phyloP scores from a whole-genome alignment of 345 rosid species.

The Rubroshorea leprosula region DNA sequence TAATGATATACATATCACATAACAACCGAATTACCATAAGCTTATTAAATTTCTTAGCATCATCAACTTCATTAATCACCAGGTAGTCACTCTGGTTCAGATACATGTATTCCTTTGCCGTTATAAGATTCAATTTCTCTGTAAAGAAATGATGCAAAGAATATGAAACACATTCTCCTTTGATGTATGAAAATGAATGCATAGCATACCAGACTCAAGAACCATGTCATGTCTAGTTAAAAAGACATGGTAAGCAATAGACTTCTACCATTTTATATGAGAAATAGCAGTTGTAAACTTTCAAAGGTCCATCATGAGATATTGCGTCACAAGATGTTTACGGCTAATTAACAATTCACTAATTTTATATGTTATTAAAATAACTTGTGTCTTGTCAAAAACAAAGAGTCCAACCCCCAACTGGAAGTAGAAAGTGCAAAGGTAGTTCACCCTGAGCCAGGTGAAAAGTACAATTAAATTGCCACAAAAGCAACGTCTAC shows the following conservation, averaged over 20 bases:
- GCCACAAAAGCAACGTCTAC: not conserved
- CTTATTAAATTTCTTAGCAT: constrained; percentile 57
- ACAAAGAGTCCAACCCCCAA: not conserved
- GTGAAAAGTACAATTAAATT: not conserved
- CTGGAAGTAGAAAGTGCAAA: not conserved
- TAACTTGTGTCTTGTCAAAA: not conserved
- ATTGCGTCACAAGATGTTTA: not conserved
- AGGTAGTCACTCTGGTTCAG: constrained; percentile 84
- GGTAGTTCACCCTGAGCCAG: not conserved
- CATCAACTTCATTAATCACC: constrained; percentile 66
- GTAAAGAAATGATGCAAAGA: constrained; percentile 25
- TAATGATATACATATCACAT: constrained; percentile 4
- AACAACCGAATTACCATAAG: constrained; percentile 50
- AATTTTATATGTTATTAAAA: too few relatives aligned
- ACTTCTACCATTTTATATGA: constrained; percentile 6
- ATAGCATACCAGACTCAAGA: not conserved
- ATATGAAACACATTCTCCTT: not conserved
- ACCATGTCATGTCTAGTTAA: not conserved
- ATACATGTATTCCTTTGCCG: constrained; percentile 74
- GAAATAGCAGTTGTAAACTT: not conserved
- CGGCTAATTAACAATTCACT: not conserved
- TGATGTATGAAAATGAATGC: not conserved
- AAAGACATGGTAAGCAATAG: not conserved
- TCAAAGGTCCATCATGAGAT: too few relatives aligned
- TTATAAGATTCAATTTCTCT: constrained; percentile 75